Conservation (phyloP, 352 stramenopile species). For the Elongisporangium senticosum region DNA sequence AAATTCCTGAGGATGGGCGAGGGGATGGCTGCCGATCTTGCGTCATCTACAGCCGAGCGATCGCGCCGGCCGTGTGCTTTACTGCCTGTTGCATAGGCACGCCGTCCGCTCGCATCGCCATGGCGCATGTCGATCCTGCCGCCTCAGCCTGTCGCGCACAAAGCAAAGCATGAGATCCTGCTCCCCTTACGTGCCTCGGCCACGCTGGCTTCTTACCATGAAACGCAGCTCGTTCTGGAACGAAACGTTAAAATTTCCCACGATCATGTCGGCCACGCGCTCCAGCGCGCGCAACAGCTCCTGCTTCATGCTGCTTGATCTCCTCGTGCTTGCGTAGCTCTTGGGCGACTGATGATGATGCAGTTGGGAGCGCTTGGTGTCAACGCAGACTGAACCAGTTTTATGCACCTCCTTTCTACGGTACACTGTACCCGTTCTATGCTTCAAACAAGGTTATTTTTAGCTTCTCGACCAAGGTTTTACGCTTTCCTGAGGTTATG, state of each 20-base stretch:
- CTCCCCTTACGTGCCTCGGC: background rate
- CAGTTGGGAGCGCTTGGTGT: background rate
- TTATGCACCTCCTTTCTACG: background rate
- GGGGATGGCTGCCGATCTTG: background rate
- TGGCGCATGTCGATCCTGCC: constrained; percentile 49
- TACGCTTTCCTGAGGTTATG: background rate
- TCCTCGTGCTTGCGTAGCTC: constrained; percentile 2
- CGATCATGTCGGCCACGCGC: constrained; percentile 63
- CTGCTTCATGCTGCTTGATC: constrained; percentile 41
- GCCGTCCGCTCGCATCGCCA: constrained; percentile 56
- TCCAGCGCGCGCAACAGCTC: constrained; percentile 54
- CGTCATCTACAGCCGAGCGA: constrained; percentile 46
- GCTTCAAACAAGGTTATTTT: background rate
- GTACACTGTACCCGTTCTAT: background rate
- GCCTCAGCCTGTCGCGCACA: constrained; percentile 45
- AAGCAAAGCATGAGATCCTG: constrained; percentile 7
- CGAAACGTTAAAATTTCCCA: constrained; percentile 76
- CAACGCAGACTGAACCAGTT: background rate
- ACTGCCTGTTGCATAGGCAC: constrained; percentile 69
- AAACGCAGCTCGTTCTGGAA: constrained; percentile 86
- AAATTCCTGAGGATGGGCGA: background rate
- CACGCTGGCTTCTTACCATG: constrained; percentile 38
- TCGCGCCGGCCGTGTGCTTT: constrained; percentile 62
- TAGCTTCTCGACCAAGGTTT: background rate
- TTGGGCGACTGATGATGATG: background rate